Evolutionary conservation across 495 filamentous ascomycete species (phyloP).

Genomic region (Neurospora tetrasperma): DNA sequence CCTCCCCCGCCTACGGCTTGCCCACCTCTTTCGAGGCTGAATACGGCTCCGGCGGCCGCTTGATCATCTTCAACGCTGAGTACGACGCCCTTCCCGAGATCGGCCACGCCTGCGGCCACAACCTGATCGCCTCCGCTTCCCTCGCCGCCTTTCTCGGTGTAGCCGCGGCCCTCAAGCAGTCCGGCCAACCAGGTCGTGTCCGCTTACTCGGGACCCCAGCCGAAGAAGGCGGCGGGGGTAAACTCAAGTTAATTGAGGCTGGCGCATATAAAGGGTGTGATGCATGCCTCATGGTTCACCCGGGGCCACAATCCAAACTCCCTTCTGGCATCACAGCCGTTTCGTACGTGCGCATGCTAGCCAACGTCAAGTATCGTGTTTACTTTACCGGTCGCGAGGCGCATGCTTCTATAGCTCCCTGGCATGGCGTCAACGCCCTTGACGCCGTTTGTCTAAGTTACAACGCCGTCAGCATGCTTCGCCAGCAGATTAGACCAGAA

Average conservation of each 20-base stretch:
- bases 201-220: slow-evolving; percentile 59
- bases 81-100: slow-evolving; percentile 39
- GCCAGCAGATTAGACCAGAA: slow-evolving; percentile 45
- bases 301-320: slow-evolving; percentile 28
- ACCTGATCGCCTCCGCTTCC: slow-evolving; percentile 54
- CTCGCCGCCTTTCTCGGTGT: slow-evolving; percentile 49
- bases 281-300: slow-evolving; percentile 47
- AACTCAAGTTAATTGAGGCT: slow-evolving; percentile 37
- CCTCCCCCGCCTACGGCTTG: slow-evolving; percentile 38
- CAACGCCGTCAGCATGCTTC: slow-evolving; percentile 49
- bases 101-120: slow-evolving; percentile 50
- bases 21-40: slow-evolving; percentile 46
- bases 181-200: slow-evolving; percentile 42
- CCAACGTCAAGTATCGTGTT: slow-evolving; percentile 40
- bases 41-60: slow-evolving; percentile 22
- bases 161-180: slow-evolving; percentile 39
- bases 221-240: slow-evolving; percentile 49
- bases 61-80: slow-evolving; percentile 48
- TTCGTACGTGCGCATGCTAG: slow-evolving; percentile 37
- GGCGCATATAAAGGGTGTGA: slow-evolving; percentile 40
- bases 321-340: slow-evolving; percentile 18
- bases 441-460: slow-evolving; percentile 51
- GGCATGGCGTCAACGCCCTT: slow-evolving; percentile 55
- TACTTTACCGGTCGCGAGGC: slow-evolving; percentile 40
- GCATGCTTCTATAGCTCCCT: slow-evolving; percentile 52